These are phyloP conservation scores for Solanum gracilifrons DNA, from an alignment of 257 asterid genomes.

Conservation along the genomic window DNA sequence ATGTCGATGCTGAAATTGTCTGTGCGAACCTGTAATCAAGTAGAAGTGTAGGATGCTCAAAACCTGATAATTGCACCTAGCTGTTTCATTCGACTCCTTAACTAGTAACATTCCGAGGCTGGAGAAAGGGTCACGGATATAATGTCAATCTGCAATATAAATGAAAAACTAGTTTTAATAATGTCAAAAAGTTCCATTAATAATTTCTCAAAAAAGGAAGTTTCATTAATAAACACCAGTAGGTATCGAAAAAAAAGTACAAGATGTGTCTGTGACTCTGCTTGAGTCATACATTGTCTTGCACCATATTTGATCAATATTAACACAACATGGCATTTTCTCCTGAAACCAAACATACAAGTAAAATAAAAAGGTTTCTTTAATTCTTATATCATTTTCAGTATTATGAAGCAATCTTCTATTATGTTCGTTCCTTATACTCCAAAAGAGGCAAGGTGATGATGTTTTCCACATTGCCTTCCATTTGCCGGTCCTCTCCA, in stretches of 20 bases:
- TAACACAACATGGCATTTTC: background rate
- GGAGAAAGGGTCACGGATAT: background rate
- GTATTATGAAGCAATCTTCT: background rate
- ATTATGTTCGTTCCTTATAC: background rate
- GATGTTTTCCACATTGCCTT: background rate
- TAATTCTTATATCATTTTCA: background rate
- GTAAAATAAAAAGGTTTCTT: background rate
- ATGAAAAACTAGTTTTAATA: background rate
- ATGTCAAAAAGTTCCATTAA: background rate
- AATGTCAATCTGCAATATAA: background rate
- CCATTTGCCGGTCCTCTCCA: background rate
- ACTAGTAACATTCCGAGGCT: background rate
- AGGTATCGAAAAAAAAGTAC: background rate
- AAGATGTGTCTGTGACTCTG: background rate
- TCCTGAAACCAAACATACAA: background rate
- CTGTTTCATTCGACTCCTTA: background rate
- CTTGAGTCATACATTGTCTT: background rate
- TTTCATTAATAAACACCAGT: background rate
- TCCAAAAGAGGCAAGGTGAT: background rate
- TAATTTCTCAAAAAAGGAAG: background rate
- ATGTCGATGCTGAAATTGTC: background rate
- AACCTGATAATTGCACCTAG: background rate
- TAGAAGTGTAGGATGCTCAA: background rate
- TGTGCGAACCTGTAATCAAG: background rate
- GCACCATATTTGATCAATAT: background rate